These are phyloP conservation scores for Aristolochia californica DNA, from an alignment of 164 flowering plant genomes.

Conservation along the genomic window DNA sequence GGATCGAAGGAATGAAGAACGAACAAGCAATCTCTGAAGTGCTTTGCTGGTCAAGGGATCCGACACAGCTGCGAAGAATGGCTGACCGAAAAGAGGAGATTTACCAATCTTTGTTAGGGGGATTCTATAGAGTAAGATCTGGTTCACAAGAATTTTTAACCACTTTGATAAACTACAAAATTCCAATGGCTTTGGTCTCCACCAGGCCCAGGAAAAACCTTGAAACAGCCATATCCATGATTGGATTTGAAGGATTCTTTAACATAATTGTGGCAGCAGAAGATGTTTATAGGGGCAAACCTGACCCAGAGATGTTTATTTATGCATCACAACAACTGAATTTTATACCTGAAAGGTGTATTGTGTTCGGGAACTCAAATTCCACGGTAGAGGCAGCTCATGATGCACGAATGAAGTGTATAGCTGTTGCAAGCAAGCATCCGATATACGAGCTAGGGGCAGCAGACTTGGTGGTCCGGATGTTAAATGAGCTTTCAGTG, in stretches of 20 bases:
- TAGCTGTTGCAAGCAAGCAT: constrained; percentile 93
- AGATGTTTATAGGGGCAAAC: constrained; percentile 91
- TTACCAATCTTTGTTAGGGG: constrained; percentile 65
- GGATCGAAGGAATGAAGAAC: constrained; percentile 94
- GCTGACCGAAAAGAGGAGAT: constrained; percentile 78
- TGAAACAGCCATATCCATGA: constrained; percentile 49
- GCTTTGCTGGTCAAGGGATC: constrained; percentile 95
- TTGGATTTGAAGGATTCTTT: constrained; percentile 64
- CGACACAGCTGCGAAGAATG: constrained; percentile 51
- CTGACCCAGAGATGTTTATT: constrained; percentile 95
- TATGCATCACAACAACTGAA: constrained; percentile 81
- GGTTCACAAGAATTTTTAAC: constrained; percentile 82
- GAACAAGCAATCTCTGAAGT: constrained; percentile 95
- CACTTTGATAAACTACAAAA: constrained; percentile 61
- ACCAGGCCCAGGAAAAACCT: constrained; percentile 67
- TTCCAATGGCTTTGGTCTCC: constrained; percentile 93
- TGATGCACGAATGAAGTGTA: constrained; percentile 93
- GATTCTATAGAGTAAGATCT: constrained; percentile 47
- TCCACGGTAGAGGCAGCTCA: constrained; percentile 92
- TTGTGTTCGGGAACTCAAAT: constrained; percentile 93
- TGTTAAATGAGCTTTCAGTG: constrained; percentile 73
- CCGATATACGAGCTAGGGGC: constrained; percentile 89
- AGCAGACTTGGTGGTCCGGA: constrained; percentile 87
- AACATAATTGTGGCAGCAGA: constrained; percentile 72
- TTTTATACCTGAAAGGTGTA: constrained; percentile 82